Conservation (phyloP, 2,329 filamentous ascomycete genomes). For the Macroventuria anomochaeta region DNA sequence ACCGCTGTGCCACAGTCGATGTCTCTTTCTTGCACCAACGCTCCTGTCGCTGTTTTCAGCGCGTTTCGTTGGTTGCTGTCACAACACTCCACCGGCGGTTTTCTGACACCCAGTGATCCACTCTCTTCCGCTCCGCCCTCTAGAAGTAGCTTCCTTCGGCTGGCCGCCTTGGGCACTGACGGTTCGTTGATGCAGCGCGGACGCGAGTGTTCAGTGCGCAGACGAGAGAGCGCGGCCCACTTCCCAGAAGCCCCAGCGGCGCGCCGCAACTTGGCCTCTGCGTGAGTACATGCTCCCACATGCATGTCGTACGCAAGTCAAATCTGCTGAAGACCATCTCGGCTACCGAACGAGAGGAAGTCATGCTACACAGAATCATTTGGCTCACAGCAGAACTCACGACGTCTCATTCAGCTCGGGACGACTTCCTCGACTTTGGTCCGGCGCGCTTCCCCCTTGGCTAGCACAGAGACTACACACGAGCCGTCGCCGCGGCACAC, state of each 20-base stretch:
- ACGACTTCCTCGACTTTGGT: conserved; percentile 22
- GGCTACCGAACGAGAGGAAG: conserved; percentile 23
- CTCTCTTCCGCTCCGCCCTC: conserved; percentile 20
- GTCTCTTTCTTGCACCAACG: not conserved
- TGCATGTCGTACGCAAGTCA: conserved; percentile 25
- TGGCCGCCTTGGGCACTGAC: conserved; percentile 28
- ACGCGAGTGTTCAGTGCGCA: conserved; percentile 4
- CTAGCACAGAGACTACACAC: conserved; percentile 30
- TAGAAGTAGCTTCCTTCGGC: conserved; percentile 15
- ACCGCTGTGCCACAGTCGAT: not conserved
- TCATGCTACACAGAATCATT: conserved; percentile 15
- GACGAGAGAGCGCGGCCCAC: conserved; percentile 31
- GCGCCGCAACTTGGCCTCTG: conserved; percentile 22
- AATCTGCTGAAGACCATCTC: conserved; percentile 25
- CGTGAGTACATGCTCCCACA: conserved; percentile 31
- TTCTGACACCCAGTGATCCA: conserved; percentile 11
- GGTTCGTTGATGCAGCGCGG: conserved; percentile 31
- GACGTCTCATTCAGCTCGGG: conserved; percentile 23
- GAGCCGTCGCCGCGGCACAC: conserved; percentile 38
- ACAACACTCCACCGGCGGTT: not conserved
- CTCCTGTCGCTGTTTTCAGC: conserved; percentile 23
- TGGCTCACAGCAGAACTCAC: conserved; percentile 14
- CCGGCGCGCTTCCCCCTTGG: conserved; percentile 9
- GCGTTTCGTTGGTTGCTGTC: conserved; percentile 26
- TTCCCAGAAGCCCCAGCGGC: conserved; percentile 12